These are phyloP conservation scores for Plasmodium reichenowi DNA, from an alignment of 169 alveolate species.

Conservation along the genomic window DNA sequence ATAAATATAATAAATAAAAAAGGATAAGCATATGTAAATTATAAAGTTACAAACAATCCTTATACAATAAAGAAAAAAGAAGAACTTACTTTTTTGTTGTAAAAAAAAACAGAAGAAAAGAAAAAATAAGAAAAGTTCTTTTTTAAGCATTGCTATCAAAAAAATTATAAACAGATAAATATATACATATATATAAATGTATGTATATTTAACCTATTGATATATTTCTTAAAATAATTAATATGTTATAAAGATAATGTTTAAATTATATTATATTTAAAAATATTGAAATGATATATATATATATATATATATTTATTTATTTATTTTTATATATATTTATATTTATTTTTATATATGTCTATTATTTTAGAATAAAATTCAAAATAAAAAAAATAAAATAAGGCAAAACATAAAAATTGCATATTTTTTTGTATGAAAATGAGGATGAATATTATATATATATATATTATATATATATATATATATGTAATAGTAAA, in stretches of 20 bases:
- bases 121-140: not conserved
- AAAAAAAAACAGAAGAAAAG: not conserved
- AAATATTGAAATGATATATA: not conserved
- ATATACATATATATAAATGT: not conserved
- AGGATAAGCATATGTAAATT: not conserved
- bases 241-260: too few species aligned
- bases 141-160: slow-evolving; percentile 13
- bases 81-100: slow-evolving; percentile 23
- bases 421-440: too few species aligned
- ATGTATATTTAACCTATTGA: not conserved
- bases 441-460: too few species aligned
- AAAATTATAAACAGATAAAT: not conserved
- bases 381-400: too few species aligned
- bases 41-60: too few species aligned
- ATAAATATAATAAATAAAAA: not conserved
- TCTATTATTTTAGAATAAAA: too few species aligned
- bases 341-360: too few species aligned
- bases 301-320: not conserved
- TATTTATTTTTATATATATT: not conserved
- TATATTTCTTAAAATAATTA: too few species aligned
- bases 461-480: too few species aligned
- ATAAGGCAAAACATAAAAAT: too few species aligned
- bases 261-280: not conserved
- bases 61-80: too few species aligned
- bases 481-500: too few species aligned